These are phyloP conservation scores for Isochrysis galbana DNA, from an alignment of 78 protist species.

Conservation along the genomic window DNA sequence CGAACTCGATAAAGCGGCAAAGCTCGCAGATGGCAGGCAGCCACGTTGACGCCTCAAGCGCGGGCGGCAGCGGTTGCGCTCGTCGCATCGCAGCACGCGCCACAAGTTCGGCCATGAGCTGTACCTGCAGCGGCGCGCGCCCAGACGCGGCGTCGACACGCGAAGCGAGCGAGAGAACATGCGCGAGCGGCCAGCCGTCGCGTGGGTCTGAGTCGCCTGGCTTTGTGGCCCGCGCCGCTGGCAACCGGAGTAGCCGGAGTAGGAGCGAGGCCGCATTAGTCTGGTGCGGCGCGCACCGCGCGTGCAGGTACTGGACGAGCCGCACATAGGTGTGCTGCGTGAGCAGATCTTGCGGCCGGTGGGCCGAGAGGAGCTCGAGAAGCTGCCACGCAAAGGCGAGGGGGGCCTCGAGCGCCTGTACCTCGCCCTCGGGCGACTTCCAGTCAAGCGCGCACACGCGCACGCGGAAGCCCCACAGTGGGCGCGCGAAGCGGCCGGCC, in stretches of 20 bases:
- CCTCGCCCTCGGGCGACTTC: not conserved
- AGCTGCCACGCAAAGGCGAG: not conserved
- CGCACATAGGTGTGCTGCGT: not conserved
- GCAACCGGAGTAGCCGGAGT: not conserved
- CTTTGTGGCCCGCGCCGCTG: not conserved
- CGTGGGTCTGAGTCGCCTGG: not conserved
- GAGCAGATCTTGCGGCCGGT: conserved; percentile 3
- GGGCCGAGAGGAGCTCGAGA: not conserved
- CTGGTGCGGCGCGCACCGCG: not conserved
- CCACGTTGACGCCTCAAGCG: not conserved
- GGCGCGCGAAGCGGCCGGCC: not conserved
- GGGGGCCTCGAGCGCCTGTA: not conserved
- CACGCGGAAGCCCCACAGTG: conserved; percentile 17
- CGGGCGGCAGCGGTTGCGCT: not conserved
- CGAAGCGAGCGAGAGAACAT: not conserved
- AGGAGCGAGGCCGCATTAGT: not conserved
- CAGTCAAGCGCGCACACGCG: not conserved
- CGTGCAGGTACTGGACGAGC: not conserved
- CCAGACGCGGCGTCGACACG: not conserved
- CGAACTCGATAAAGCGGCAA: not conserved
- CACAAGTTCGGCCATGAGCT: not conserved
- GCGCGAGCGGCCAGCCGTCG: not conserved
- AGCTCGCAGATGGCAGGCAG: not conserved
- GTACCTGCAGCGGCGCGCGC: not conserved
- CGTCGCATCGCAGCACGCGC: not conserved